A percentile compares a stretch with the other conserved stretches of the same genome.
Conservation (phyloP, 306 rosid species). For the Sesbania bispinosa region DNA sequence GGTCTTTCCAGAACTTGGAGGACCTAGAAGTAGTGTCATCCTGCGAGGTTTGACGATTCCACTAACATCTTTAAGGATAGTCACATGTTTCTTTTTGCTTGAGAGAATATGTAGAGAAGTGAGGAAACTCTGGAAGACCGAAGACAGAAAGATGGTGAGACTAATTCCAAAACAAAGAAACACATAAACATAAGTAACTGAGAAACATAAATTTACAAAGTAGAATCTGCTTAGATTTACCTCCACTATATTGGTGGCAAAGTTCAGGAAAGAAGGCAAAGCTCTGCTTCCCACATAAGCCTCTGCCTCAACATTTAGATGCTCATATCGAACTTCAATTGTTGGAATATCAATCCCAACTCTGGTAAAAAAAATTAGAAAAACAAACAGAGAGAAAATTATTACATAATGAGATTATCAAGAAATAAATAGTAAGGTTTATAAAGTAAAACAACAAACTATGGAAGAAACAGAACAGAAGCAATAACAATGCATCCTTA, state of each 20-base stretch:
- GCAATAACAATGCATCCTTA: not conserved
- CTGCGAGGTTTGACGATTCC: conserved; percentile 76
- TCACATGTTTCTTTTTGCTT: conserved; percentile 34
- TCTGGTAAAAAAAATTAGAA: conserved; percentile 26
- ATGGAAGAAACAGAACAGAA: not conserved
- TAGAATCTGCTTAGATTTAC: conserved; percentile 17
- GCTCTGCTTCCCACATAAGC: conserved; percentile 67
- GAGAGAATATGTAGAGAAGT: conserved; percentile 35
- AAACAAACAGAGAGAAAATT: not conserved
- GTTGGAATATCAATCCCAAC: conserved; percentile 67
- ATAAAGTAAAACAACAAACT: no score
- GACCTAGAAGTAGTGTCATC: conserved; percentile 84
- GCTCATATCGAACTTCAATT: conserved; percentile 69
- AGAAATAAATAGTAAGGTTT: not conserved
- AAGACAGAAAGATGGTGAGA: not conserved
- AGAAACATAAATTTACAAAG: not conserved
- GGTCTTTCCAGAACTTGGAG: conserved; percentile 88
- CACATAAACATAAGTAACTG: not conserved
- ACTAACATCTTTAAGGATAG: conserved; percentile 62
- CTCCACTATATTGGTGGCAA: conserved; percentile 35
- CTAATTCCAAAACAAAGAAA: not conserved
- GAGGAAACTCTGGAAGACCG: conserved; percentile 27
- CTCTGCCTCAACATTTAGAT: conserved; percentile 58
- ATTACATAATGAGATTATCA: not conserved
- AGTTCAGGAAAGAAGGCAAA: conserved; percentile 53